phyloP scores from a whole-genome alignment of 371 early-diverging fungal species.

The Syncephalastrum monosporum region DNA sequence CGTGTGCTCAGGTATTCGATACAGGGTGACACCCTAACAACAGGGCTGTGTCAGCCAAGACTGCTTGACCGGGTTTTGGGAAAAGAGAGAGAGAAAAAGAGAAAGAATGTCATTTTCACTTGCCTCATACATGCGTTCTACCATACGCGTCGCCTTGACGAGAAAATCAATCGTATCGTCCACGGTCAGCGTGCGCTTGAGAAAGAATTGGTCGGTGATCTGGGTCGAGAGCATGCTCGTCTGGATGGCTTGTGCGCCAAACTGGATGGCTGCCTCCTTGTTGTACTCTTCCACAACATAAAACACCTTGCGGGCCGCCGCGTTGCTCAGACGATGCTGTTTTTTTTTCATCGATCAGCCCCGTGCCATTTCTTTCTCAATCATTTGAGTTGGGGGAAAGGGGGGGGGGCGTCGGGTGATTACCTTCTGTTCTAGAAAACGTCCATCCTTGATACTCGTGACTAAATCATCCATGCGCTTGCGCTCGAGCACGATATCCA shows the following conservation, averaged over 20 bases:
- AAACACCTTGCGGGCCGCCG: slow-evolving; percentile 71
- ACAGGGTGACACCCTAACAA: slow-evolving; percentile 30
- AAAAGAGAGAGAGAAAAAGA: too few relatives aligned
- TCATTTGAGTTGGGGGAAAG: too few relatives aligned
- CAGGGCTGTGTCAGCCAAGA: background rate
- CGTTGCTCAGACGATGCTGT: slow-evolving; percentile 65
- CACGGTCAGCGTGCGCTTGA: slow-evolving; percentile 67
- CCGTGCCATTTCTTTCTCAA: too few relatives aligned
- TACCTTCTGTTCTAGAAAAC: slow-evolving; percentile 95
- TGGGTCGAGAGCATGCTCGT: slow-evolving; percentile 72
- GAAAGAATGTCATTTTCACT: background rate
- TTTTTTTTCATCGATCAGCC: background rate
- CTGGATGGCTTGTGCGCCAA: slow-evolving; percentile 60
- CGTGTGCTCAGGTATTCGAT: slow-evolving; percentile 57
- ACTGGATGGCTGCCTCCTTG: slow-evolving; percentile 43
- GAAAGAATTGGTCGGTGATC: slow-evolving; percentile 67
- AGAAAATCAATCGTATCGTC: slow-evolving; percentile 82
- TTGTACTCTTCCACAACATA: slow-evolving; percentile 85
- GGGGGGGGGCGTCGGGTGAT: background rate
- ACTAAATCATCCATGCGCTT: slow-evolving; percentile 94
- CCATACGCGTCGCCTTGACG: slow-evolving; percentile 53
- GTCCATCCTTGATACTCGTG: slow-evolving; percentile 90
- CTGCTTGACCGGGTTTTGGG: too few relatives aligned
- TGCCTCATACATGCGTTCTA: slow-evolving; percentile 51
- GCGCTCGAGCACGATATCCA: slow-evolving; percentile 90